A percentile compares a stretch with the other conserved stretches of the same genome.
These are phyloP conservation scores for Parathielavia appendiculata DNA, from an alignment of 495 filamentous ascomycete species.

Conservation along the genomic window DNA sequence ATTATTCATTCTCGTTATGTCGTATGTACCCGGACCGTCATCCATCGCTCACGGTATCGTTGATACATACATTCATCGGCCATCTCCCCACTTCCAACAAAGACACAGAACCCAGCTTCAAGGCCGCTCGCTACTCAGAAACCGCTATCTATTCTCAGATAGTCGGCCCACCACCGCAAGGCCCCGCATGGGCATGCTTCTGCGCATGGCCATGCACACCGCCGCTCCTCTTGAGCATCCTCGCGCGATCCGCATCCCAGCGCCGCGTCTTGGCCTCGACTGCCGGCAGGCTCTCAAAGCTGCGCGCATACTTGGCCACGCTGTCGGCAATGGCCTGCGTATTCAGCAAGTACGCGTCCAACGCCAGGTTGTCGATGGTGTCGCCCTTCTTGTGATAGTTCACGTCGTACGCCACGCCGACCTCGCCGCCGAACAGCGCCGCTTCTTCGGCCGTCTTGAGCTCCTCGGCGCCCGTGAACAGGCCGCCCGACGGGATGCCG, in stretches of 20 bases:
- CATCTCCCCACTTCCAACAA: neutral
- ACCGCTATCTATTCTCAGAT: neutral
- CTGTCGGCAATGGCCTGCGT: conserved; percentile 57
- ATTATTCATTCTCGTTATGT: no score
- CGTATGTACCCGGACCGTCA: no score
- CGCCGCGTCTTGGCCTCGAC: conserved; percentile 10
- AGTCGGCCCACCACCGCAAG: conserved; percentile 17
- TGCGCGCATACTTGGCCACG: conserved; percentile 57
- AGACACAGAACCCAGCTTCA: neutral
- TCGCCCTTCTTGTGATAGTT: conserved; percentile 62
- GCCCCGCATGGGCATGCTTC: conserved; percentile 11
- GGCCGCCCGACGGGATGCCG: conserved; percentile 59
- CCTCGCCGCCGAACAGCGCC: conserved; percentile 54
- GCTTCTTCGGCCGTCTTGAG: conserved; percentile 58
- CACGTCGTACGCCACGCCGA: conserved; percentile 53
- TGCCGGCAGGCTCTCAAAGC: conserved; percentile 36
- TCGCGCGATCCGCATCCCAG: conserved; percentile 19
- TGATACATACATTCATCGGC: neutral
- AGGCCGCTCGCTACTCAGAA: no score
- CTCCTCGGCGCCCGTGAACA: conserved; percentile 66
- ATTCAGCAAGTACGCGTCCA: conserved; percentile 56
- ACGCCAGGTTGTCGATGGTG: conserved; percentile 53
- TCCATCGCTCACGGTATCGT: neutral
- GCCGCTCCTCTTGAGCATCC: conserved; percentile 12
- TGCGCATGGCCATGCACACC: conserved; percentile 10